These are phyloP conservation scores for Neoboletus brunneissimus DNA, from an alignment of 768 basidiomycete species.

Conservation along the genomic window DNA sequence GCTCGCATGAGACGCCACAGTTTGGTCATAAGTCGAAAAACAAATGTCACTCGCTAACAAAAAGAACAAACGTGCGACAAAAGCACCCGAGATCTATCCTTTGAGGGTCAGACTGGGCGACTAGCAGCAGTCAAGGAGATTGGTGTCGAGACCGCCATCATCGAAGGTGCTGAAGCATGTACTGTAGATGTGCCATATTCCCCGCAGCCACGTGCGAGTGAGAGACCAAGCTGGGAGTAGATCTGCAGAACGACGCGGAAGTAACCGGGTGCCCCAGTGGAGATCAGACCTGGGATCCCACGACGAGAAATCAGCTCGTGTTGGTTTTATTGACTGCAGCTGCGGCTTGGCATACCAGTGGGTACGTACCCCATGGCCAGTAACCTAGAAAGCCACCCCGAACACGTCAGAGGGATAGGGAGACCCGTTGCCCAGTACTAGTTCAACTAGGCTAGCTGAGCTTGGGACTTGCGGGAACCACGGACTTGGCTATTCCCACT, in stretches of 20 bases:
- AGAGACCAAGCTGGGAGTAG: background rate
- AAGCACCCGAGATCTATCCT: slow-evolving; percentile 13
- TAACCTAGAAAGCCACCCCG: background rate
- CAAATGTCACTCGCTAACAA: background rate
- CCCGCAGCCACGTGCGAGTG: background rate
- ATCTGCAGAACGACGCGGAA: background rate
- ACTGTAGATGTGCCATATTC: background rate
- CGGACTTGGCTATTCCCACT: background rate
- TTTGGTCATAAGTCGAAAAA: background rate
- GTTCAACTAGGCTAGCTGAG: background rate
- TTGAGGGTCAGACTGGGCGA: background rate
- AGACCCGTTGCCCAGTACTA: background rate
- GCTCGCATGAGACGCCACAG: background rate
- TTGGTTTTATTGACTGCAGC: background rate
- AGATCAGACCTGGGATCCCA: background rate
- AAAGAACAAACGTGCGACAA: slow-evolving; percentile 7
- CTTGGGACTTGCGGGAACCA: background rate
- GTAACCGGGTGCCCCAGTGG: background rate
- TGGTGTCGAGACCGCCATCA: slow-evolving; percentile 6
- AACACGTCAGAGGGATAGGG: background rate
- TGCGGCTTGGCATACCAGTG: too few species aligned
- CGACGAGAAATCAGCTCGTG: background rate
- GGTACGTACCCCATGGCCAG: background rate
- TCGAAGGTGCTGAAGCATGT: background rate
- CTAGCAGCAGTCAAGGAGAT: background rate